Percentiles rank a stretch among this genome's conserved stretches.
These are phyloP conservation scores for Cryphonectria japonica DNA, from an alignment of 2,329 filamentous ascomycete species.

Conservation along the genomic window DNA sequence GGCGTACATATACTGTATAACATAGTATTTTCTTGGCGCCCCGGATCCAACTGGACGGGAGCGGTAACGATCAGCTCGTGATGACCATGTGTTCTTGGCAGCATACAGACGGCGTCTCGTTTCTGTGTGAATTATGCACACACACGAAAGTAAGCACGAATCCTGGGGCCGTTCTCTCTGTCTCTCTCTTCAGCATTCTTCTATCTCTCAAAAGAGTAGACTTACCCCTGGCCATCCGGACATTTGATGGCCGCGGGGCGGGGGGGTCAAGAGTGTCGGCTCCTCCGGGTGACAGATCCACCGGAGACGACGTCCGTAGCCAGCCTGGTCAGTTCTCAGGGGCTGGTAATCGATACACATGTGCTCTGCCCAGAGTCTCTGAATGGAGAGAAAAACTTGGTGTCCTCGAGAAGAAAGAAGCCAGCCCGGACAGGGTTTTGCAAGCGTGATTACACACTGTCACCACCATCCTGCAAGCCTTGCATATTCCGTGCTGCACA, in stretches of 20 bases:
- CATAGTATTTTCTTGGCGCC: background rate
- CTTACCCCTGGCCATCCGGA: background rate
- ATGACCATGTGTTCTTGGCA: background rate
- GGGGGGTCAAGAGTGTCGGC: background rate
- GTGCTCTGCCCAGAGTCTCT: background rate
- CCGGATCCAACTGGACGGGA: background rate
- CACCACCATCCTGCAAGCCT: background rate
- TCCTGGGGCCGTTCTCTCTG: background rate
- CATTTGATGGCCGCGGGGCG: background rate
- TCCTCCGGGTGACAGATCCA: background rate
- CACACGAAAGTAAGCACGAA: background rate
- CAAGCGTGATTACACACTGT: background rate
- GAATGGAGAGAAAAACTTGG: background rate
- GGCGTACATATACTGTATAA: background rate
- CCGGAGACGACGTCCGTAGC: constrained; percentile 8
- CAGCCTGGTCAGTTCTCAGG: background rate
- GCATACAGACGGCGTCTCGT: background rate
- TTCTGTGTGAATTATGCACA: background rate
- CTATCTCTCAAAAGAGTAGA: background rate
- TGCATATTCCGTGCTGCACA: background rate
- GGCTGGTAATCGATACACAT: background rate
- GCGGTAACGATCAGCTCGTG: background rate
- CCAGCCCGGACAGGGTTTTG: background rate
- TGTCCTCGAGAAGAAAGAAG: background rate
- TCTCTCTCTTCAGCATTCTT: background rate